phyloP scores from a whole-genome alignment of 257 asterid genomes.

The Plantago elongata region DNA sequence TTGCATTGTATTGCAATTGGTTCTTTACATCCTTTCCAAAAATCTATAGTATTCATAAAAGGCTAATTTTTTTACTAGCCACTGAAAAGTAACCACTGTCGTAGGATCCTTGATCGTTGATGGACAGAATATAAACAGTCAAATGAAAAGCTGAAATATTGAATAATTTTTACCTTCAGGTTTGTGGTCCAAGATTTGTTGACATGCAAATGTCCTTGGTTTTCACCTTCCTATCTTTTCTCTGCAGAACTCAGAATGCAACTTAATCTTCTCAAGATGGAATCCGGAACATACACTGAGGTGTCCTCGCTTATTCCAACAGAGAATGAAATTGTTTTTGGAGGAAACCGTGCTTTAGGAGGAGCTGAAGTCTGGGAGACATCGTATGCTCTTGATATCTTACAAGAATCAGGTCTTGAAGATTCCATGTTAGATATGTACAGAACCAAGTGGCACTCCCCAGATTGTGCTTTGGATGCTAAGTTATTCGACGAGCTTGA shows the following conservation, averaged over 20 bases:
- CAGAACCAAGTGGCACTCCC: slow-evolving; percentile 46
- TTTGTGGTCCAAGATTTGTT: too few relatives aligned
- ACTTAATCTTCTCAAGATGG: slow-evolving; percentile 83
- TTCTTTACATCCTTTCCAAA: too few relatives aligned
- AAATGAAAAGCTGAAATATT: too few relatives aligned
- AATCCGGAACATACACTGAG: slow-evolving; percentile 43
- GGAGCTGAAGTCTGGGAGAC: slow-evolving; percentile 51
- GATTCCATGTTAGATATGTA: slow-evolving; percentile 36
- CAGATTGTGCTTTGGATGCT: slow-evolving; percentile 55
- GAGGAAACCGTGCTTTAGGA: slow-evolving; percentile 24
- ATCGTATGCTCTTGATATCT: slow-evolving; percentile 46
- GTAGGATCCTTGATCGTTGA: too few relatives aligned
- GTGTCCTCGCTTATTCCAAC: slow-evolving; percentile 25
- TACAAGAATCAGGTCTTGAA: slow-evolving; percentile 48
- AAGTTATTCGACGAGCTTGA: slow-evolving; percentile 60
- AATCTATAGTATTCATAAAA: too few relatives aligned
- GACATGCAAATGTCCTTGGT: too few relatives aligned
- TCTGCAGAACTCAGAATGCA: slow-evolving; percentile 66
- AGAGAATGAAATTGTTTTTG: slow-evolving; percentile 38
- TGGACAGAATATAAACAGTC: too few relatives aligned
- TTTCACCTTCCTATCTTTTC: background rate
- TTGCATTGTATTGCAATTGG: too few relatives aligned
- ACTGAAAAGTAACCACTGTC: too few relatives aligned
- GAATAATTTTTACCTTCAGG: too few relatives aligned
- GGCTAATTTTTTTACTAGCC: too few relatives aligned